Percentiles rank a stretch among this genome's conserved stretches.
These are phyloP conservation scores for Paralagenidium karlingii DNA, from an alignment of 352 stramenopile genomes.

Conservation along the genomic window DNA sequence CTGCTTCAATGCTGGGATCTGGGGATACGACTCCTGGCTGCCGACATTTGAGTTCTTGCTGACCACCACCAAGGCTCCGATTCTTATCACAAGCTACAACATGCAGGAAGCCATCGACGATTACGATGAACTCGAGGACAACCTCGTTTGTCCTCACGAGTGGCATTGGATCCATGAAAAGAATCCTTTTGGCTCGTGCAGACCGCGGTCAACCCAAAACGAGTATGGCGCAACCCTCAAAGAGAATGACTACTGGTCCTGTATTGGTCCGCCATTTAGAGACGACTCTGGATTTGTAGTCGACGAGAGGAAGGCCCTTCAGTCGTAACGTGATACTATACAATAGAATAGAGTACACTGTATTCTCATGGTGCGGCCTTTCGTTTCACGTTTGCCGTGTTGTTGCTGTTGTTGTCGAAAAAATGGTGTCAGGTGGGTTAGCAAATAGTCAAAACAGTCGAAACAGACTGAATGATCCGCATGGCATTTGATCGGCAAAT, in stretches of 20 bases:
- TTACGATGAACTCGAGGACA: conserved; percentile 49
- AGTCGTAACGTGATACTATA: too few relatives aligned
- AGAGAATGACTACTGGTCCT: conserved; percentile 82
- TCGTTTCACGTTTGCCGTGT: too few relatives aligned
- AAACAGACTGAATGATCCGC: too few relatives aligned
- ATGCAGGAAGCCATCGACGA: conserved; percentile 66
- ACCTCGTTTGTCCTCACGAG: too few relatives aligned
- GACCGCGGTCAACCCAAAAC: conserved; percentile 41
- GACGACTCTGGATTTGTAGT: too few relatives aligned
- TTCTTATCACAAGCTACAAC: conserved; percentile 82
- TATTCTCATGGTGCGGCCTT: too few relatives aligned
- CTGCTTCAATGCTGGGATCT: conserved; percentile 80
- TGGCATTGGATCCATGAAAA: conserved; percentile 71
- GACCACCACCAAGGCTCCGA: conserved; percentile 27
- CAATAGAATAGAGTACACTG: too few relatives aligned
- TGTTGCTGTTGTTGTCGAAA: too few relatives aligned
- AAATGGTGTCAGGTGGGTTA: too few relatives aligned
- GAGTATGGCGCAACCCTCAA: conserved; percentile 32
- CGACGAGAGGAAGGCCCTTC: too few relatives aligned
- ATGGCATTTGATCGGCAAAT: too few relatives aligned
- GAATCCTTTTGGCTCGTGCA: conserved; percentile 35
- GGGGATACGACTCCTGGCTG: conserved; percentile 81
- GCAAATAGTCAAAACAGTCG: too few relatives aligned
- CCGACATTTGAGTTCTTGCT: conserved; percentile 58
- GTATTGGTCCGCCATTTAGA: conserved; percentile 41